Evolutionary conservation across 2,329 filamentous ascomycete species (phyloP).

Genomic region (Lecanoromycetidae sp.): DNA sequence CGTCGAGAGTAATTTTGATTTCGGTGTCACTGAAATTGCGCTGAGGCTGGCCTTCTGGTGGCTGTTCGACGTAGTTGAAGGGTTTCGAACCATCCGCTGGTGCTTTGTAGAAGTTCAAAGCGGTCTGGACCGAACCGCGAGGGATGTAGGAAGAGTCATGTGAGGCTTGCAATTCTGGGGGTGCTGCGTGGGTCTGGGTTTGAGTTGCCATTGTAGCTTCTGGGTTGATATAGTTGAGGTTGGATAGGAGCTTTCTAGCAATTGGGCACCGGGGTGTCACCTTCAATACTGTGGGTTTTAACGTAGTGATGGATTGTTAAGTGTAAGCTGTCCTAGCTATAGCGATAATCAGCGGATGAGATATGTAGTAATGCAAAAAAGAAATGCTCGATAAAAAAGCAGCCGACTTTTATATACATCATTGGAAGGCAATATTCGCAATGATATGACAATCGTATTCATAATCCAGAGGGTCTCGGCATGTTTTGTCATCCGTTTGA

Average conservation of each 20-base stretch:
- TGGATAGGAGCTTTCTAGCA: neutral
- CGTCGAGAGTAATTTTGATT: constrained; percentile 49
- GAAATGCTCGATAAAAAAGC: too few species aligned
- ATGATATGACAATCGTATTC: neutral
- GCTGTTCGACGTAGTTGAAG: constrained; percentile 55
- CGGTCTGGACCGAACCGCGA: constrained; percentile 47
- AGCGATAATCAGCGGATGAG: too few species aligned
- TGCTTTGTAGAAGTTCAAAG: constrained; percentile 53
- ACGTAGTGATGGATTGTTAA: too few species aligned
- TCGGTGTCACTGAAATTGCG: constrained; percentile 49
- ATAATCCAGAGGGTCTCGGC: neutral
- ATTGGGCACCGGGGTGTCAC: too few species aligned
- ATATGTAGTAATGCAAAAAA: too few species aligned
- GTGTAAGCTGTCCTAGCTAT: too few species aligned
- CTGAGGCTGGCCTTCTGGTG: constrained; percentile 48
- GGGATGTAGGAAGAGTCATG: constrained; percentile 13
- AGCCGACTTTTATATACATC: too few species aligned
- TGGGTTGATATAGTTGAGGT: neutral
- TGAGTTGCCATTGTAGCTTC: constrained; percentile 11
- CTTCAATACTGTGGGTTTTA: too few species aligned
- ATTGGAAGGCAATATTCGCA: neutral
- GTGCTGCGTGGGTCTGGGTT: constrained; percentile 6
- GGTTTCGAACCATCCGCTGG: constrained; percentile 49
- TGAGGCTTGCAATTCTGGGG: constrained; percentile 1
- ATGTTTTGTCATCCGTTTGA: neutral